Evolutionary conservation across 2,329 filamentous ascomycete genomes (phyloP).

Genomic region (Ophiobolus disseminans): DNA sequence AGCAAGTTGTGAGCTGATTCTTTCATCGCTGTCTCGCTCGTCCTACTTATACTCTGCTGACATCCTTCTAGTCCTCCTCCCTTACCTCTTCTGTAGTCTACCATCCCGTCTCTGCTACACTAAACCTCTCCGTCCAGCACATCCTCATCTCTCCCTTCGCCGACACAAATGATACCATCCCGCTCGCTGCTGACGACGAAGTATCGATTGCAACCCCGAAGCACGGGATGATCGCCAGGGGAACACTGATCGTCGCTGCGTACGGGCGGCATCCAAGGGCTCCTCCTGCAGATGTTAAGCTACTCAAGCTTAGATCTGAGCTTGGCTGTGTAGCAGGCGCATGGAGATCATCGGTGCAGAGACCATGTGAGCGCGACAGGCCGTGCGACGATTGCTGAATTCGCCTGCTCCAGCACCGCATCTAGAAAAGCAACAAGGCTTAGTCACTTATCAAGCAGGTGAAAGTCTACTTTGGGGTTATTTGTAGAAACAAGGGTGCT

Average conservation of each 20-base stretch:
- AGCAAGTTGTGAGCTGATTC: slow-evolving; percentile 37
- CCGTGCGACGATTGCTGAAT: slow-evolving; percentile 2
- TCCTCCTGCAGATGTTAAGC: slow-evolving; percentile 3
- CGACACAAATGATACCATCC: slow-evolving; percentile 24
- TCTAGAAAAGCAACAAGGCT: background rate
- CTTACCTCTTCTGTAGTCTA: background rate
- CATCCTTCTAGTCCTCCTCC: background rate
- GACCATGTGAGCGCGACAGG: slow-evolving; percentile 5
- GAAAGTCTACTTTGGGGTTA: too few species aligned
- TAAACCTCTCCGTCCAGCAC: slow-evolving; percentile 4
- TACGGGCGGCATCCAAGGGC: background rate
- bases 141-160: slow-evolving; percentile 25
- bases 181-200: slow-evolving; percentile 27
- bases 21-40: slow-evolving; percentile 1
- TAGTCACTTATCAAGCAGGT: too few species aligned
- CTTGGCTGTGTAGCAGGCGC: slow-evolving; percentile 1
- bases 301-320: slow-evolving; percentile 9
- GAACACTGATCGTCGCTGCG: background rate
- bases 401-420: background rate
- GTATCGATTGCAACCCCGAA: slow-evolving; percentile 19
- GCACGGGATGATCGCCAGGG: slow-evolving; percentile 29
- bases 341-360: slow-evolving; percentile 22
- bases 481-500: too few species aligned
- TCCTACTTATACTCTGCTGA: slow-evolving; percentile 30
- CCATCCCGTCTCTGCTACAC: background rate